Conservation (phyloP, 2,329 filamentous ascomycete genomes). For the Aspergillus glaucus region DNA sequence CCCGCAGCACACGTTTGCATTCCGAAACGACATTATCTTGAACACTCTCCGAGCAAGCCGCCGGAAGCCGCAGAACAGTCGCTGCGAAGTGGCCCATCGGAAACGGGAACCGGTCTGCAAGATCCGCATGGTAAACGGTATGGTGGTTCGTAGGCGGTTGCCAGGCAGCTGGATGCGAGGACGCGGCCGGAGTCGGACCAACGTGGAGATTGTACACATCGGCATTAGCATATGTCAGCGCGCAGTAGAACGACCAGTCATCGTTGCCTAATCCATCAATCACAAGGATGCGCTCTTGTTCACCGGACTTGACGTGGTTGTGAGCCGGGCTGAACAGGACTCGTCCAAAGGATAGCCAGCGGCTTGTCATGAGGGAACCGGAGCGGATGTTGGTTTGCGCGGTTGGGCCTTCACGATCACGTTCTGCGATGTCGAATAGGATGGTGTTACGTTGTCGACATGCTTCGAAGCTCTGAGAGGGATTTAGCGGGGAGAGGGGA, state of each 20-base stretch:
- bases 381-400: constrained; percentile 43
- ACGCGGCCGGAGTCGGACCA: constrained; percentile 25
- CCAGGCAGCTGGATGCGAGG: constrained; percentile 36
- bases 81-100: constrained; percentile 42
- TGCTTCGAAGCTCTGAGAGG: constrained; percentile 20
- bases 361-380: constrained; percentile 46
- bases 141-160: constrained; percentile 38
- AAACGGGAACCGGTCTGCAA: constrained; percentile 41
- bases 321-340: constrained; percentile 47
- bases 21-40: constrained; percentile 43
- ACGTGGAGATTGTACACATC: constrained; percentile 40
- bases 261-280: constrained; percentile 47
- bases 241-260: constrained; percentile 49
- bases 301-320: constrained; percentile 35
- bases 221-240: constrained; percentile 42
- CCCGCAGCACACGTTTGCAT: constrained; percentile 44
- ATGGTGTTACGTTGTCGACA: constrained; percentile 28
- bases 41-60: constrained; percentile 38
- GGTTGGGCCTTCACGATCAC: constrained; percentile 34
- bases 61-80: constrained; percentile 42
- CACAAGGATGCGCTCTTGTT: constrained; percentile 41
- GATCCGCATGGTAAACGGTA: constrained; percentile 36
- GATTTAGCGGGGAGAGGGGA: constrained; percentile 19
- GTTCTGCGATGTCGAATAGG: constrained; percentile 36
- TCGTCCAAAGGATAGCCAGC: constrained; percentile 46